phyloP scores from a whole-genome alignment of 306 rosid species.

The Phaseolus lunatus region DNA sequence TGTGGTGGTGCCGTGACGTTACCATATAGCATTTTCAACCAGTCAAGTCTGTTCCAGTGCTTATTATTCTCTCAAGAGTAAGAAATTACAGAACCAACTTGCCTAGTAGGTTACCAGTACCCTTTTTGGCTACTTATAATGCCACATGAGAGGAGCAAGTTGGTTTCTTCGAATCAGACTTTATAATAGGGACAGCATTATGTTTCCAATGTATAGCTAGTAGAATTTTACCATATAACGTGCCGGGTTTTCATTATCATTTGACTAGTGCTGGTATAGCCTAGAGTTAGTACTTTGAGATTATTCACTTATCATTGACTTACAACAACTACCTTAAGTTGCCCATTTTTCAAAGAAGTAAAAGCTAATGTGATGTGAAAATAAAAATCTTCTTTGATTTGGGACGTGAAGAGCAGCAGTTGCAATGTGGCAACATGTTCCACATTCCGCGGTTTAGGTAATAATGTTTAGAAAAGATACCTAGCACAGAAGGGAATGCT shows the following conservation, averaged over 20 bases:
- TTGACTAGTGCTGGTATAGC: slow-evolving; percentile 1
- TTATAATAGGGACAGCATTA: slow-evolving; percentile 24
- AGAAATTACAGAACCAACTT: slow-evolving; percentile 12
- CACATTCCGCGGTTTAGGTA: slow-evolving; percentile 48
- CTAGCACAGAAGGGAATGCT: slow-evolving; percentile 52
- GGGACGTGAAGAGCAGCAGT: slow-evolving; percentile 26
- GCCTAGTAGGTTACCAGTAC: slow-evolving; percentile 6
- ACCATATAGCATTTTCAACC: slow-evolving; percentile 45
- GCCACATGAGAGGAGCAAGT: slow-evolving; percentile 4
- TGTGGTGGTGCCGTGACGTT: slow-evolving; percentile 34
- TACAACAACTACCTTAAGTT: slow-evolving; percentile 28
- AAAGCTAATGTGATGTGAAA: slow-evolving; percentile 17
- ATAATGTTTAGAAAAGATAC: slow-evolving; percentile 54
- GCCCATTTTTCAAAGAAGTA: background rate
- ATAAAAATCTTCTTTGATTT: slow-evolving; percentile 29
- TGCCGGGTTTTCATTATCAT: slow-evolving; percentile 24
- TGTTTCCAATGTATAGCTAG: background rate
- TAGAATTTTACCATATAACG: slow-evolving; percentile 3
- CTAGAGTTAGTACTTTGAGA: background rate
- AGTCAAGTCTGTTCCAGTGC: slow-evolving; percentile 21
- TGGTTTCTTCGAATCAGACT: background rate
- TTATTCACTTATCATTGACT: background rate
- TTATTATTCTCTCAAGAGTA: slow-evolving; percentile 34
- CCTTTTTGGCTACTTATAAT: slow-evolving; percentile 36
- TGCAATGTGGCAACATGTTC: slow-evolving; percentile 45